Percentiles rank a stretch among this genome's conserved stretches.
These are phyloP conservation scores for Trichophaea hybrida DNA, from an alignment of 2,329 filamentous ascomycete genomes.

Conservation along the genomic window DNA sequence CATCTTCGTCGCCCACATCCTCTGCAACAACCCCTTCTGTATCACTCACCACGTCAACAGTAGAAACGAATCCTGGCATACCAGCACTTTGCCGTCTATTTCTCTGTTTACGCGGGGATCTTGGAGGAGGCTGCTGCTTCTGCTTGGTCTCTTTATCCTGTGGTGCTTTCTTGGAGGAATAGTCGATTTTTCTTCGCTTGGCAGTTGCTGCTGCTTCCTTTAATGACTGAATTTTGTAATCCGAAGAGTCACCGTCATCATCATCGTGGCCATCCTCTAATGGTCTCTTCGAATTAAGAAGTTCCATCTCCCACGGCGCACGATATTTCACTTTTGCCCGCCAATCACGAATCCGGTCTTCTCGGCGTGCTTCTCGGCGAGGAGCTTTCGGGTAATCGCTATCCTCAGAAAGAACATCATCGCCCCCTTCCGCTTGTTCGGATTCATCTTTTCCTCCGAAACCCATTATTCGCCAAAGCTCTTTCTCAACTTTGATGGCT, in stretches of 20 bases:
- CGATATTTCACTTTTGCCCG: slow-evolving; percentile 13
- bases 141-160: background rate
- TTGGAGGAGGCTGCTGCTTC: background rate
- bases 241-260: no score
- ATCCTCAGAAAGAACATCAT: background rate
- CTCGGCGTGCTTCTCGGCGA: slow-evolving; percentile 6
- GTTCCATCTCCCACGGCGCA: slow-evolving; percentile 14
- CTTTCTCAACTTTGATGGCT: slow-evolving; percentile 8
- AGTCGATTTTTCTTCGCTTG: background rate
- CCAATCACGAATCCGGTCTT: slow-evolving; percentile 9
- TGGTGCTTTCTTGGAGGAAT: background rate
- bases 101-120: background rate
- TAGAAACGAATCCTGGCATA: background rate
- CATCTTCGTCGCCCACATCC: background rate
- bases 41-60: background rate
- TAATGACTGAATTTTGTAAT: no score
- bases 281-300: no score
- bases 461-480: slow-evolving; percentile 13
- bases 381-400: background rate
- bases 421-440: background rate
- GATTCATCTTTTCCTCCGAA: background rate
- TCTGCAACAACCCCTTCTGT: background rate
- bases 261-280: no score
- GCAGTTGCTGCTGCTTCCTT: no score
- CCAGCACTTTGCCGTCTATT: background rate